Evolutionary conservation across 192 early-diverging fungal genomes (phyloP).

Genomic region (Chytriomyces sp.): DNA sequence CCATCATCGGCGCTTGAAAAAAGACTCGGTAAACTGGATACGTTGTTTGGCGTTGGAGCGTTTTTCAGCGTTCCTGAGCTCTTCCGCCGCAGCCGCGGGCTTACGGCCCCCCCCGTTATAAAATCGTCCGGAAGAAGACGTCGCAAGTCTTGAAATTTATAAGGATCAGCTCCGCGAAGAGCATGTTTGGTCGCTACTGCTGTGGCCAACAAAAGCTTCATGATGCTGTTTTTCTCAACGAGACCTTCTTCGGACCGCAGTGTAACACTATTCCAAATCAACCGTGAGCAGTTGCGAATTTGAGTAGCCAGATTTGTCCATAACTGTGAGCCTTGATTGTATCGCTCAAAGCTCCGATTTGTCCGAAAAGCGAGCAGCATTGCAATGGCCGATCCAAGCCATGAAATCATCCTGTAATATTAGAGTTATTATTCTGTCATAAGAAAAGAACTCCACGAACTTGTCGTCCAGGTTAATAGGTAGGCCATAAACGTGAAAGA

Average conservation of each 20-base stretch:
- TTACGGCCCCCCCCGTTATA: not conserved
- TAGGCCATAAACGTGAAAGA: not conserved
- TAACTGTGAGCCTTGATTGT: conserved; percentile 81
- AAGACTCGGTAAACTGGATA: not conserved
- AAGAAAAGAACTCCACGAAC: conserved; percentile 12
- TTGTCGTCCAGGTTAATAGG: conserved; percentile 29
- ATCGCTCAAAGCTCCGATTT: conserved; percentile 71
- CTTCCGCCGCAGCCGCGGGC: not conserved
- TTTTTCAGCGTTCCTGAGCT: too few species aligned
- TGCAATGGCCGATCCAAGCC: conserved; percentile 42
- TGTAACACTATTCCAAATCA: conserved; percentile 63
- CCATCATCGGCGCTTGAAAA: not conserved
- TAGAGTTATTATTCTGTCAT: not conserved
- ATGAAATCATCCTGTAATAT: conserved; percentile 34
- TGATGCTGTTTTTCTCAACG: conserved; percentile 65
- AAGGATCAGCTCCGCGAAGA: conserved; percentile 59
- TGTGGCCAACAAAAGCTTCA: conserved; percentile 74
- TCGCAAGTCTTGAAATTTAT: conserved; percentile 13
- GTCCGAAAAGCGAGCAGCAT: conserved; percentile 77
- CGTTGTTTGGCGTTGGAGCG: too few species aligned
- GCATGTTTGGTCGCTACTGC: conserved; percentile 79
- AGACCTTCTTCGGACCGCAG: not conserved
- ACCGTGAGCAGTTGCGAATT: conserved; percentile 72
- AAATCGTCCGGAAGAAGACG: conserved; percentile 20
- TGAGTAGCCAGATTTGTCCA: conserved; percentile 61